Percentiles rank a stretch among this genome's conserved stretches.
These are phyloP conservation scores for Kondoa subrosea DNA, from an alignment of 768 basidiomycete species.

Conservation along the genomic window DNA sequence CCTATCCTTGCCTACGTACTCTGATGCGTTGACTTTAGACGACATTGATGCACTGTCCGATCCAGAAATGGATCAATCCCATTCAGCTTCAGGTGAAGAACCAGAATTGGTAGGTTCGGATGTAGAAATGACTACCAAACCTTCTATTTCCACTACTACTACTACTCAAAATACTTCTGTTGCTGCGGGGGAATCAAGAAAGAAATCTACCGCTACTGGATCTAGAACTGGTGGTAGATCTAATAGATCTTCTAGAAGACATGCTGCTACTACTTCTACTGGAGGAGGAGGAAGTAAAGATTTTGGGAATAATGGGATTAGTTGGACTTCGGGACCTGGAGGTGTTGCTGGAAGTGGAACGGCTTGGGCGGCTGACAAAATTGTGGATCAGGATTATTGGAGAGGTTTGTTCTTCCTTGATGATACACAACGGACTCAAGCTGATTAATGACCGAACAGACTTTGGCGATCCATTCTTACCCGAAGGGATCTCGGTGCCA, in stretches of 20 bases:
- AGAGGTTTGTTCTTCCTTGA: too few relatives aligned
- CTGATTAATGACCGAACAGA: not conserved
- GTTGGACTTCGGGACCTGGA: not conserved
- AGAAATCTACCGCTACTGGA: too few relatives aligned
- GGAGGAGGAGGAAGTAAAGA: not conserved
- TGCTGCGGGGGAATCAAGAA: too few relatives aligned
- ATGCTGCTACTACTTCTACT: too few relatives aligned
- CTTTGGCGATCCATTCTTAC: constrained; percentile 6
- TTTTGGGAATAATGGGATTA: not conserved
- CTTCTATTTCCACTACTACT: not conserved
- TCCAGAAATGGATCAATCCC: too few relatives aligned
- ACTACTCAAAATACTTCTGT: too few relatives aligned
- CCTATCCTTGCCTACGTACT: not conserved
- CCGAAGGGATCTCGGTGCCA: not conserved
- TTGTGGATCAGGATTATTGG: not conserved
- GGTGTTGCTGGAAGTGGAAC: not conserved
- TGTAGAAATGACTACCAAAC: not conserved
- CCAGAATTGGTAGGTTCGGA: too few relatives aligned
- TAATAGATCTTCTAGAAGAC: not conserved
- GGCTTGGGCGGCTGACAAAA: not conserved
- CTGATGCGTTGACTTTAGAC: too few relatives aligned
- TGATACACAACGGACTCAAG: too few relatives aligned
- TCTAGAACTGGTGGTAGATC: not conserved
- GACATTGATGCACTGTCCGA: not conserved
- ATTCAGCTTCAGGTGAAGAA: too few relatives aligned